phyloP scores from a whole-genome alignment of 2,329 filamentous ascomycete genomes.

The Phaeoacremonium minimum region DNA sequence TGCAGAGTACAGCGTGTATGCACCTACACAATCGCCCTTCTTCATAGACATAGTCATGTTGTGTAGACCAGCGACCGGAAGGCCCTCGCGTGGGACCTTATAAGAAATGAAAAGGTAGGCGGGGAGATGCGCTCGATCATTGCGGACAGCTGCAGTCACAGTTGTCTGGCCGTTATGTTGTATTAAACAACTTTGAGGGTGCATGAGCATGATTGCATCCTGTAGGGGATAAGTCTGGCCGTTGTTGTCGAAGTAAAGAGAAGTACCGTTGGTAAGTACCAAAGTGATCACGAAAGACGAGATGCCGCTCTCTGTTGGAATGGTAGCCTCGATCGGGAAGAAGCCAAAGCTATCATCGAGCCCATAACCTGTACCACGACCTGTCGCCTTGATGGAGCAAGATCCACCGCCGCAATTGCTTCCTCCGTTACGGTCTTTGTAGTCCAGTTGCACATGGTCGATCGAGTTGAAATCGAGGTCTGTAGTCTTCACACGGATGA shows the following conservation, averaged over 20 bases:
- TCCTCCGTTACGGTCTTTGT: slow-evolving; percentile 45
- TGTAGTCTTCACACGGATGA: slow-evolving; percentile 50
- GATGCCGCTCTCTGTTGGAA: slow-evolving; percentile 53
- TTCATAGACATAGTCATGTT: slow-evolving; percentile 7
- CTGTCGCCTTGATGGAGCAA: slow-evolving; percentile 34
- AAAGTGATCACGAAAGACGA: slow-evolving; percentile 49
- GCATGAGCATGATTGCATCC: slow-evolving; percentile 47
- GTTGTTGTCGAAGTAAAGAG: slow-evolving; percentile 45
- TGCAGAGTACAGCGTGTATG: slow-evolving; percentile 5
- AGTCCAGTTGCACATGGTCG: slow-evolving; percentile 40
- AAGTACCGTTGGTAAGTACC: slow-evolving; percentile 32
- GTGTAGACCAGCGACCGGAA: slow-evolving; percentile 7
- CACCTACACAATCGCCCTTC: slow-evolving; percentile 4
- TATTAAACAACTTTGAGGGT: slow-evolving; percentile 46
- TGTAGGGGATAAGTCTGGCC: slow-evolving; percentile 45
- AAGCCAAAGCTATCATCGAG: slow-evolving; percentile 55
- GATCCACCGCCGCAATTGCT: slow-evolving; percentile 27
- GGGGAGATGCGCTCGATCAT: slow-evolving; percentile 2
- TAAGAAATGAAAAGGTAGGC: slow-evolving; percentile 5
- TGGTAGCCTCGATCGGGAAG: slow-evolving; percentile 34
- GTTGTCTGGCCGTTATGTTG: slow-evolving; percentile 30
- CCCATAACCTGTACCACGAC: slow-evolving; percentile 41
- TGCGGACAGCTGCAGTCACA: slow-evolving; percentile 24
- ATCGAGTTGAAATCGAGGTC: slow-evolving; percentile 31
- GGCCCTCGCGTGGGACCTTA: slow-evolving; percentile 3